These are phyloP conservation scores for Leishmania major DNA, from an alignment of 208 protist genomes.

Conservation along the genomic window DNA sequence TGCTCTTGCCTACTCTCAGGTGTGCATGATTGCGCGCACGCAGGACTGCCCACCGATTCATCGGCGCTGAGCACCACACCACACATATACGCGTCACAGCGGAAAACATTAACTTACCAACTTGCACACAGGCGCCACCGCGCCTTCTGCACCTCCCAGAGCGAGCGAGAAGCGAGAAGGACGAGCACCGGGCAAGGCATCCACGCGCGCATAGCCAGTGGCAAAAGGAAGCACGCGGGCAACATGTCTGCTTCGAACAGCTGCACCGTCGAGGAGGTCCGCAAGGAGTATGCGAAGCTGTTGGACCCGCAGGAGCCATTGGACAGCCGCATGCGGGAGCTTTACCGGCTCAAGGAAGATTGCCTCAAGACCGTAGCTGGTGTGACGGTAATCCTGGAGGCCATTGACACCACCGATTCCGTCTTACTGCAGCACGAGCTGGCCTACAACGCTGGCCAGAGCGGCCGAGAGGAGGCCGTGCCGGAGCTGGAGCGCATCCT, in stretches of 20 bases:
- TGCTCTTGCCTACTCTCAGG: conserved; percentile 6
- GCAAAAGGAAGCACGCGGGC: background rate
- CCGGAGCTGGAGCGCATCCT: conserved; percentile 83
- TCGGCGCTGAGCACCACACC: background rate
- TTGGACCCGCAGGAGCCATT: conserved; percentile 79
- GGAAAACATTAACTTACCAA: background rate
- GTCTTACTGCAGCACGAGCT: conserved; percentile 98
- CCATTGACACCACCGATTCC: conserved; percentile 86
- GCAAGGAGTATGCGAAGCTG: conserved; percentile 64
- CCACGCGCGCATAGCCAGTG: background rate
- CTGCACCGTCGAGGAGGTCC: conserved; percentile 49
- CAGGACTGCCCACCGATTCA: background rate
- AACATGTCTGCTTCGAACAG: conserved; percentile 16
- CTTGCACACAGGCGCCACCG: background rate
- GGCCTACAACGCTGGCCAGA: conserved; percentile 97
- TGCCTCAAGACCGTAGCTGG: conserved; percentile 66
- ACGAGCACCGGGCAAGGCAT: background rate
- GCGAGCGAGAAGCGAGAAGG: no score
- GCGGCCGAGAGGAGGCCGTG: conserved; percentile 79
- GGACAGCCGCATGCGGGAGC: conserved; percentile 82
- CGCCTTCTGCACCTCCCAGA: background rate
- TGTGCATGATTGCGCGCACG: background rate
- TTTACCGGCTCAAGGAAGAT: conserved; percentile 86
- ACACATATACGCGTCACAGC: background rate
- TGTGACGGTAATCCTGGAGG: conserved; percentile 60